A percentile compares a stretch with the other conserved stretches of the same genome.
Conservation (phyloP, 2,329 filamentous ascomycete genomes). For the Colletotrichum cuscutae region DNA sequence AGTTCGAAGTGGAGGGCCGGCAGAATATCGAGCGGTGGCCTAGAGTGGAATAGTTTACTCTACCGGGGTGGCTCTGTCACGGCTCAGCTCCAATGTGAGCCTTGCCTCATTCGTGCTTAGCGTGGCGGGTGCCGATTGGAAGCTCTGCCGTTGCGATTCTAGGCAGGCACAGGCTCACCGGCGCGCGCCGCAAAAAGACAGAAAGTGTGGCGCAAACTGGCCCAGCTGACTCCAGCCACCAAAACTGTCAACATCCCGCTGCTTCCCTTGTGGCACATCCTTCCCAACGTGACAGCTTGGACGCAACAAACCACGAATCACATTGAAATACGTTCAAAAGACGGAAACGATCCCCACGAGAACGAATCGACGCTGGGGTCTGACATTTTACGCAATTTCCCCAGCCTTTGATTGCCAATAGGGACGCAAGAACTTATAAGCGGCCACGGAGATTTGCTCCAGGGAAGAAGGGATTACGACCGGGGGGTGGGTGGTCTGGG, state of each 20-base stretch:
- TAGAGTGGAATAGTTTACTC: accelerated
- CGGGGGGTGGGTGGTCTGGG: neutral
- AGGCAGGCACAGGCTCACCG: neutral
- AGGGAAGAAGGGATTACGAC: neutral
- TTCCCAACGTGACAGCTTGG: neutral
- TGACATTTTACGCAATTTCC: neutral
- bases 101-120: neutral
- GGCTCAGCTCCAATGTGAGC: neutral
- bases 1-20: slow-evolving; percentile 1
- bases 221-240: neutral
- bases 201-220: neutral
- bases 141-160: neutral
- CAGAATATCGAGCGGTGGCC: slow-evolving; percentile 17
- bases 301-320: neutral
- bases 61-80: neutral
- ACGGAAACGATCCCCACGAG: neutral
- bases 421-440: neutral
- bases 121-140: neutral
- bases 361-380: neutral
- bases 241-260: neutral
- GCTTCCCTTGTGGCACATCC: neutral
- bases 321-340: neutral
- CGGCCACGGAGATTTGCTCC: neutral
- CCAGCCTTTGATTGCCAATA: neutral
- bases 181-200: too few species aligned